Conservation (phyloP, 805 yeast species). For the Pichia insulana region DNA sequence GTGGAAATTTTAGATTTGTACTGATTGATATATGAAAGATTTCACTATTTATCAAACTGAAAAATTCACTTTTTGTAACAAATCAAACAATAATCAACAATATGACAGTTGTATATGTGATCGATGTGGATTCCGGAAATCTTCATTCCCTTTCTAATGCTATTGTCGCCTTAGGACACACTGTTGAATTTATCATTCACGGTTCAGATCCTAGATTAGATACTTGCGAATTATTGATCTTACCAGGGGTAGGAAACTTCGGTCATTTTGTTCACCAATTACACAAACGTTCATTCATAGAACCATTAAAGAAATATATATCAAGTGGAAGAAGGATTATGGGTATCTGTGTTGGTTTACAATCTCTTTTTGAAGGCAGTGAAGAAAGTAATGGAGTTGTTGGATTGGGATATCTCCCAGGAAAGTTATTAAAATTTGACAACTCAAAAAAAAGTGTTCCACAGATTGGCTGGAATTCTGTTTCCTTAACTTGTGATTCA, state of each 20-base stretch:
- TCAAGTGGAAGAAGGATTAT: slow-evolving; percentile 74
- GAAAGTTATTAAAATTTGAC: slow-evolving; percentile 54
- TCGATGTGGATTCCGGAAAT: slow-evolving; percentile 93
- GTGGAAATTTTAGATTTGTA: no score
- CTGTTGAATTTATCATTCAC: slow-evolving; percentile 50
- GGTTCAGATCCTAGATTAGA: slow-evolving; percentile 43
- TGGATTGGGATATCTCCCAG: slow-evolving; percentile 55
- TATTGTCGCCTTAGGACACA: slow-evolving; percentile 65
- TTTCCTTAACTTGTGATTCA: slow-evolving; percentile 16
- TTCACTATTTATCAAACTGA: no score
- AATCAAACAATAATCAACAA: neutral
- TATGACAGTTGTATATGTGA: slow-evolving; percentile 46
- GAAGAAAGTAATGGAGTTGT: slow-evolving; percentile 54
- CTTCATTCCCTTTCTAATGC: slow-evolving; percentile 85
- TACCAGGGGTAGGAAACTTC: slow-evolving; percentile 97
- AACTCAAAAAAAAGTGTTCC: slow-evolving; percentile 74
- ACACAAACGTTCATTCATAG: slow-evolving; percentile 48
- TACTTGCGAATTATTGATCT: slow-evolving; percentile 49
- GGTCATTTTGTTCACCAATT: slow-evolving; percentile 85
- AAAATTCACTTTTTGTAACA: neutral
- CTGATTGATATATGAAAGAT: no score
- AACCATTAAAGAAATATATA: slow-evolving; percentile 60
- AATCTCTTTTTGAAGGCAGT: slow-evolving; percentile 67
- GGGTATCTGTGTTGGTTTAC: slow-evolving; percentile 98
- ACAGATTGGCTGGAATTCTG: slow-evolving; percentile 87